A percentile compares a stretch with the other conserved stretches of the same genome.
phyloP scores from a whole-genome alignment of 106 monocot species.

The Phalaenopsis aphrodite region DNA sequence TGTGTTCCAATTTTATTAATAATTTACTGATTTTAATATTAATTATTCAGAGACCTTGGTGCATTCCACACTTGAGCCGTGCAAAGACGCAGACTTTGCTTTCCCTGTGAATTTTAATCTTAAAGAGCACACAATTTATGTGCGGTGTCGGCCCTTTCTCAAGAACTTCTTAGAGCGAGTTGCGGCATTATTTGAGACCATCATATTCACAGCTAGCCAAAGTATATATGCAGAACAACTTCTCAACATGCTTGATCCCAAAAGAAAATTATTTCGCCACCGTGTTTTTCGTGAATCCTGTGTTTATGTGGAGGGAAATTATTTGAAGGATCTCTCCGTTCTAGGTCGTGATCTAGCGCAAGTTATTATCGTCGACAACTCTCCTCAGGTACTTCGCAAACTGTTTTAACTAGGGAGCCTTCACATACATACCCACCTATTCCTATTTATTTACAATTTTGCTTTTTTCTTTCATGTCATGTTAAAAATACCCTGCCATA shows the following conservation, averaged over 20 bases:
- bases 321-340: slow-evolving; percentile 83
- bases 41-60: slow-evolving; percentile 75
- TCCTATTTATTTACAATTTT: too few species aligned
- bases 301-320: slow-evolving; percentile 95
- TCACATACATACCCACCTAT: too few species aligned
- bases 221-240: slow-evolving; percentile 95
- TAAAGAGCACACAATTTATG: slow-evolving; percentile 84
- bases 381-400: slow-evolving; percentile 67
- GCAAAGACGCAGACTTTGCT: slow-evolving; percentile 77
- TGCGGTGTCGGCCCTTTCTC: slow-evolving; percentile 79
- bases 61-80: slow-evolving; percentile 87
- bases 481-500: too few species aligned
- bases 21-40: not conserved
- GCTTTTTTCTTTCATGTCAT: too few species aligned
- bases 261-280: slow-evolving; percentile 81
- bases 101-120: slow-evolving; percentile 90
- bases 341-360: slow-evolving; percentile 89
- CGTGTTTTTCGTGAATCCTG: slow-evolving; percentile 94
- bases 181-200: slow-evolving; percentile 70
- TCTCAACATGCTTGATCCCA: slow-evolving; percentile 88
- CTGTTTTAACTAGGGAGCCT: not conserved
- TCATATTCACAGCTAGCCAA: slow-evolving; percentile 97
- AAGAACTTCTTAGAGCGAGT: slow-evolving; percentile 85
- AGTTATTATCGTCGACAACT: slow-evolving; percentile 91
- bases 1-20: slow-evolving; percentile 1